Base-by-base conservation (phyloP, 768 basidiomycete species). In the Chiua virens region DNA sequence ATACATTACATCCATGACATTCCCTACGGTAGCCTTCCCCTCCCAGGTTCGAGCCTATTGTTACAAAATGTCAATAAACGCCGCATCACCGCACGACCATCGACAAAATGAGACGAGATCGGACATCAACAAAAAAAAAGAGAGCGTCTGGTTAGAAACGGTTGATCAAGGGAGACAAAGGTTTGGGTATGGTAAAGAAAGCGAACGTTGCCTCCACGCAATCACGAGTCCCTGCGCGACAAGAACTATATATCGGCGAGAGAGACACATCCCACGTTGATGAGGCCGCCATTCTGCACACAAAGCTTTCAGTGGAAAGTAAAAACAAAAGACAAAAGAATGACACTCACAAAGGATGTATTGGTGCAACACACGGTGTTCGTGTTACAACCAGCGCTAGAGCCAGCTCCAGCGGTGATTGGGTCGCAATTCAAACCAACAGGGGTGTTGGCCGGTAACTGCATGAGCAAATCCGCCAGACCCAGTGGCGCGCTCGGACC, bases 241-340 rank as follows among this genome's bases (percentile, higher is more conserved):
- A 17, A 41, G 13, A 45, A 47, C 28, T 40, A 57, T 22, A 25
- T n/a, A 7, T 27, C 20, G 11, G 58, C 35, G 38, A 57, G 40
- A 10, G 67, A 55, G 21, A 42, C 53, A 37, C 67, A 67, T 45
- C 60, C 60, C 42, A 67, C 23, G 41, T 67, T 67, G 27, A 69
- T 38, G 41, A 69, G 23, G 42, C 67, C 67, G 6, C 45, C 41
- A 57, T 69, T 34, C 40, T 37, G 38, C 18, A 17, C 15, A 20
- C 1, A 2, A 25, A 15, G n/a, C 4, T 30, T 40, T n/a, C 10
- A 40, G 22, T 10, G 5, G 5, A 1, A 5, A 17, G 27, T 25
- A 13, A 8, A 25, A 1, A 21, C 10, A 4, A 8, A 18, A 21
- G 10, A 38, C 11, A 17, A 18, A 20, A 18, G 32, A 49, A 15